Conservation (phyloP, 352 stramenopile genomes). For the Saprolegnia diclina region DNA sequence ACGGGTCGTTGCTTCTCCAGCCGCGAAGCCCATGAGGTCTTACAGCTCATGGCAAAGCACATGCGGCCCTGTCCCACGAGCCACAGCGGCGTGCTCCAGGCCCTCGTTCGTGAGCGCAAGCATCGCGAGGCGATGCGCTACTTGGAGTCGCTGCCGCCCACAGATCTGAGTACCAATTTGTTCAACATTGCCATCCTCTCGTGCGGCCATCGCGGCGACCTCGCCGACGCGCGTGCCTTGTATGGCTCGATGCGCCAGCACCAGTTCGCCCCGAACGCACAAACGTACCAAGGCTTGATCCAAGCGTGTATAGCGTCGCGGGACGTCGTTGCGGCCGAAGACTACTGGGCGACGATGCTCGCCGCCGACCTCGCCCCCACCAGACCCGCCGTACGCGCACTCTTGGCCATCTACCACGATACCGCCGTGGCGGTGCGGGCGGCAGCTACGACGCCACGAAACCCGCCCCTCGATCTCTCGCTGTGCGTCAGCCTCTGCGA, state of each 20-base stretch:
- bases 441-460: neutral
- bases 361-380: neutral
- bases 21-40: neutral
- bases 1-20: slow-evolving; percentile 13
- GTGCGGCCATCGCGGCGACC: slow-evolving; percentile 10
- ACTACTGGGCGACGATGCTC: slow-evolving; percentile 14
- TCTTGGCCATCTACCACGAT: slow-evolving; percentile 9
- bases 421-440: neutral
- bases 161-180: neutral
- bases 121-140: neutral
- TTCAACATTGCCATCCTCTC: slow-evolving; percentile 9
- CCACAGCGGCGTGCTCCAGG: slow-evolving; percentile 10
- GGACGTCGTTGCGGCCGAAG: neutral
- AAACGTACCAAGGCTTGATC: slow-evolving; percentile 6
- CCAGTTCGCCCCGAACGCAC: neutral
- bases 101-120: slow-evolving; percentile 2
- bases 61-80: neutral
- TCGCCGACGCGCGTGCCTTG: neutral
- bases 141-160: neutral
- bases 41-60: slow-evolving; percentile 5
- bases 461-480: too few relatives aligned
- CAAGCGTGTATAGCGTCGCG: neutral
- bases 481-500: too few relatives aligned
- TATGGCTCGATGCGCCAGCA: neutral
- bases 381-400: neutral